A percentile compares a stretch with the other conserved stretches of the same genome.
These are phyloP conservation scores for Agaricus subrufescens DNA, from an alignment of 768 basidiomycete species.

Conservation along the genomic window DNA sequence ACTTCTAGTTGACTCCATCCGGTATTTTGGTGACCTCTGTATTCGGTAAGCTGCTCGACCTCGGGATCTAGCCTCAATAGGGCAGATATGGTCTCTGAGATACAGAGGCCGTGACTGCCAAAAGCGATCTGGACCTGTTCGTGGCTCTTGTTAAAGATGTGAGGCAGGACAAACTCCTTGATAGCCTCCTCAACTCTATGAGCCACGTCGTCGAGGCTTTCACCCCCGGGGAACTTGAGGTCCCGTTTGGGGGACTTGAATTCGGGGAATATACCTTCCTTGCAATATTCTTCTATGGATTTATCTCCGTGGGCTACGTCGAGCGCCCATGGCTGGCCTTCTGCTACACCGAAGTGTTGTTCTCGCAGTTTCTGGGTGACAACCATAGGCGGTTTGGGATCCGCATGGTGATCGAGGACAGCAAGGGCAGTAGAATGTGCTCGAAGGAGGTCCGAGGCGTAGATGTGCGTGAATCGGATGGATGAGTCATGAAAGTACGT, in stretches of 20 bases:
- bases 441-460: constrained; percentile 65
- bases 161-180: constrained; percentile 50
- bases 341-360: constrained; percentile 68
- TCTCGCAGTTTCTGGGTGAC: constrained; percentile 59
- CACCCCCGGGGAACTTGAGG: constrained; percentile 62
- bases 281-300: constrained; percentile 41
- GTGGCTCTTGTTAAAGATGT: constrained; percentile 35
- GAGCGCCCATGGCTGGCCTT: constrained; percentile 53
- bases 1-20: constrained; percentile 65
- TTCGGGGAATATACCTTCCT: constrained; percentile 50
- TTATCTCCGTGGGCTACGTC: constrained; percentile 19
- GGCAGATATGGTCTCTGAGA: constrained; percentile 54
- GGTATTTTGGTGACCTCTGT: constrained; percentile 58
- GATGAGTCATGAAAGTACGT: constrained; percentile 37
- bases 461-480: constrained; percentile 50
- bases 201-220: constrained; percentile 61
- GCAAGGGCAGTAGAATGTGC: constrained; percentile 58
- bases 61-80: constrained; percentile 47
- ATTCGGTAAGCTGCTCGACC: constrained; percentile 30
- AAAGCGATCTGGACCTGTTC: constrained; percentile 49
- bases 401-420: constrained; percentile 43
- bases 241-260: constrained; percentile 29
- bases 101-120: constrained; percentile 74
- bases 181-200: constrained; percentile 48
- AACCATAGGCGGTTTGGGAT: constrained; percentile 50